phyloP scores from a whole-genome alignment of 2,329 filamentous ascomycete species.

The Venturia aucupariae region DNA sequence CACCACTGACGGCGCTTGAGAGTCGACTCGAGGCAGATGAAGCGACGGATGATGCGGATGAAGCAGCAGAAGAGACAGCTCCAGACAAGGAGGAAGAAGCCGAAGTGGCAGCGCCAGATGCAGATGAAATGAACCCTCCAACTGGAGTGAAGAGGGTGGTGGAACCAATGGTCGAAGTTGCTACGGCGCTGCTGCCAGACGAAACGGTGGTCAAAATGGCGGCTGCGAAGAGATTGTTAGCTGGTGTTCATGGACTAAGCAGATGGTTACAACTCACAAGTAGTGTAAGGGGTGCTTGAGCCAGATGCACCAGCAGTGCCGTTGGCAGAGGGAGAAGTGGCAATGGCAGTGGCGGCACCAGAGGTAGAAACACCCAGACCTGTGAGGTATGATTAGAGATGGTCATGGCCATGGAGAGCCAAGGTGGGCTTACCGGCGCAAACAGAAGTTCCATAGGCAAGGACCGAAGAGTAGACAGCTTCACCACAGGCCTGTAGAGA shows the following conservation, averaged over 20 bases:
- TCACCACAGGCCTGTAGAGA: slow-evolving; percentile 31
- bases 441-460: slow-evolving; percentile 26
- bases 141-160: slow-evolving; percentile 17
- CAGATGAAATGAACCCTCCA: not conserved
- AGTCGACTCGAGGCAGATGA: slow-evolving; percentile 7
- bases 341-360: slow-evolving; percentile 11
- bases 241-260: not conserved
- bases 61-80: not conserved
- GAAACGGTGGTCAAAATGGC: slow-evolving; percentile 20
- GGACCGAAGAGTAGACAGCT: slow-evolving; percentile 23
- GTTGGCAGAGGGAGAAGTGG: slow-evolving; percentile 18
- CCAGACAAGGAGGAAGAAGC: not conserved
- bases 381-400: not conserved
- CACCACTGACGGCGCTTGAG: slow-evolving; percentile 15
- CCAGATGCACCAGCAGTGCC: slow-evolving; percentile 17
- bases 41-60: slow-evolving; percentile 9
- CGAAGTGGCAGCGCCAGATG: not conserved
- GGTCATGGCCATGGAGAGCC: not conserved
- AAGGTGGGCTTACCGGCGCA: slow-evolving; percentile 23
- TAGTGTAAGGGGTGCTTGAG: slow-evolving; percentile 1
- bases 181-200: slow-evolving; percentile 19
- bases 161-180: slow-evolving; percentile 21
- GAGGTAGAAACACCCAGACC: not conserved
- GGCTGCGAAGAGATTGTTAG: slow-evolving; percentile 17
- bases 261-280: not conserved